Conservation (phyloP, 108 stramenopile genomes). For the Schizochytrium sp. region DNA sequence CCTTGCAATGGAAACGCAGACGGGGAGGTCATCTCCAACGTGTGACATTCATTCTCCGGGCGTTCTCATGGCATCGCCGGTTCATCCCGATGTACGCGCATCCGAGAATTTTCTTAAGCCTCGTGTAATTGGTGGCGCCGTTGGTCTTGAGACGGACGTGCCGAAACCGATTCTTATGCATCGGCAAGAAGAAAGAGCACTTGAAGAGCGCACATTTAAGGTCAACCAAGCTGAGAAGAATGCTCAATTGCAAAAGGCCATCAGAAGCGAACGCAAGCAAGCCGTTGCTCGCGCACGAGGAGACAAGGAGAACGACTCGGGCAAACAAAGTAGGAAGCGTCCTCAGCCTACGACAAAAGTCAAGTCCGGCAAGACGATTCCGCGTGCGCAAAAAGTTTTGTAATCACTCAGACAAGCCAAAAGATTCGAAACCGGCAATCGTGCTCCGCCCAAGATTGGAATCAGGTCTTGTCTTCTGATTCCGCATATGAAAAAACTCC, state of each 20-base stretch:
- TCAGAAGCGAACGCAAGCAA: no score
- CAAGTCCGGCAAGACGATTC: background rate
- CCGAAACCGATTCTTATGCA: background rate
- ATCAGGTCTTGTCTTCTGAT: background rate
- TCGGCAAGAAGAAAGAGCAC: no score
- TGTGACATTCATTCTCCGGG: background rate
- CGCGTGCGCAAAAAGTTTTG: background rate
- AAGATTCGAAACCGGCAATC: no score
- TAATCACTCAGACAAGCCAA: no score
- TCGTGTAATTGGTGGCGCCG: background rate
- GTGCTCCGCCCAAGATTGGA: no score
- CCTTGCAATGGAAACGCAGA: background rate
- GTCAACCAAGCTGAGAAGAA: no score
- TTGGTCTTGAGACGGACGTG: background rate
- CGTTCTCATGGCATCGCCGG: background rate
- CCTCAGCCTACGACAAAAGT: background rate
- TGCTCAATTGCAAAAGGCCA: no score
- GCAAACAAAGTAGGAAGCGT: no score
- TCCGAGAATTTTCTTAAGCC: background rate
- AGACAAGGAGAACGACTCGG: no score
- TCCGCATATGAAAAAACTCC: background rate
- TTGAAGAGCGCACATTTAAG: no score
- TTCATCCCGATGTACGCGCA: background rate
- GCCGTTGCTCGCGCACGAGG: no score
- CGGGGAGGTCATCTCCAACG: background rate